Conservation (phyloP, 129 eudicot species). For the Tanacetum coccineum region DNA sequence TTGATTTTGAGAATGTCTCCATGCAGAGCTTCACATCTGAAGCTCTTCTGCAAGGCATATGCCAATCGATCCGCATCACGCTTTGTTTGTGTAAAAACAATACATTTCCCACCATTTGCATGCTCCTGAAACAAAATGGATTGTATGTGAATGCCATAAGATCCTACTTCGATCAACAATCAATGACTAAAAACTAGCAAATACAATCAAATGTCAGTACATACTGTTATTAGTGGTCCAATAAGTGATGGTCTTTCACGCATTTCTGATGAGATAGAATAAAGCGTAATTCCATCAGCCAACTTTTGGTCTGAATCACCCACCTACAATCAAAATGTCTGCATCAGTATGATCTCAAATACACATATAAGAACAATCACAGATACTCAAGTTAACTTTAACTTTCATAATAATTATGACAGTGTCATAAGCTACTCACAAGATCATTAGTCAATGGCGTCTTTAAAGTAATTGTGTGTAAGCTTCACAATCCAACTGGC, state of each 20-base stretch:
- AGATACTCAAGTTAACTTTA: neutral
- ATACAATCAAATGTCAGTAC: neutral
- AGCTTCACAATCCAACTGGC: slow-evolving; percentile 87
- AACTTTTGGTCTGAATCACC: slow-evolving; percentile 92
- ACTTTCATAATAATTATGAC: neutral
- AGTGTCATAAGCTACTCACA: slow-evolving; percentile 37
- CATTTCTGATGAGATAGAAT: slow-evolving; percentile 53
- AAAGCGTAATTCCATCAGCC: slow-evolving; percentile 82
- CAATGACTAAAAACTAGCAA: neutral
- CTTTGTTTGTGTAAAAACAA: slow-evolving; percentile 87
- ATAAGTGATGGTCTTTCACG: slow-evolving; percentile 63
- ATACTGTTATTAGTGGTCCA: slow-evolving; percentile 67
- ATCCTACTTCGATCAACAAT: neutral
- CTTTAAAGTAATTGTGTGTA: slow-evolving; percentile 65
- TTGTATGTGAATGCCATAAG: neutral
- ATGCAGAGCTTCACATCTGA: slow-evolving; percentile 77
- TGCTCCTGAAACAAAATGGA: slow-evolving; percentile 55
- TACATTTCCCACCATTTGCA: slow-evolving; percentile 91
- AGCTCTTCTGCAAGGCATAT: slow-evolving; percentile 50
- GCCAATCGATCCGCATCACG: slow-evolving; percentile 91
- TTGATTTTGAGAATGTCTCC: slow-evolving; percentile 89
- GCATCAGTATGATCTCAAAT: slow-evolving; percentile 11
- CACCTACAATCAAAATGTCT: slow-evolving; percentile 44
- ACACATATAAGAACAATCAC: neutral
- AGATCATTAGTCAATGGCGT: slow-evolving; percentile 78